Evolutionary conservation across 2,329 filamentous ascomycete species (phyloP), one percentile per base, ranked within the genome.

Genomic region (Arthrinium puccinioides): DNA sequence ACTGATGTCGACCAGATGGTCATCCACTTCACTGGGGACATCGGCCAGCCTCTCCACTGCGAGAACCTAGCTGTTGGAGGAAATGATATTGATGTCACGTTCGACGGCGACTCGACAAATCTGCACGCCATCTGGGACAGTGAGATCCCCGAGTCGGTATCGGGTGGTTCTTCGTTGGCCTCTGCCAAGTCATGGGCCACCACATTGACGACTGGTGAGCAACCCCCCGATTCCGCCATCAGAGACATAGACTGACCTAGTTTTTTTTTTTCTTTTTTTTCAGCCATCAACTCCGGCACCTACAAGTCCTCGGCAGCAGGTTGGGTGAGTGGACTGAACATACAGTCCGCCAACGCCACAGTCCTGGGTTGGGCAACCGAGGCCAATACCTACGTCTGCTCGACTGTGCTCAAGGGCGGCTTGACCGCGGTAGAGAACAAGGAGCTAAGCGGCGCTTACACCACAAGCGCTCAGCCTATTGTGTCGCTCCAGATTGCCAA

Each of bases 111-210:
- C 18, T 48, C 51, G 25, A 72, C 71, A 20, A 82, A 82, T 51
- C 63, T 82, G 6, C 78, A 82, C 53, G 53, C 70, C 5, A 64
- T 74, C 35, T 82, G 77, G 78, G 78, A 82, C 51, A 74, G 69
- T 6, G 59, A 66, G 34, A 78, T 80, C 43, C 69, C 73, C 9
- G 65, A 76, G 48, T 57, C 57, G 36, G 53, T 62, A 23, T 51
- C 59, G 1, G 63, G 63, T 38, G 62, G 62, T 42, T 51, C 50
- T 20, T 51, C 48, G 4, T 48, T 61, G 28, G 31, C 55, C 16
- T 51, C 58, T 4, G 65, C 64, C 3, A 56, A 57, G 49, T 44
- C 52, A 4, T 69, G 65, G 64, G 60, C 65, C 9, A 44, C 48
- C 16, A 51, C 47, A 1, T 51, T 69, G 21, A 55, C 57, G 6